These are phyloP conservation scores for Perilla frutescens DNA, from an alignment of 257 asterid genomes.

Conservation along the genomic window DNA sequence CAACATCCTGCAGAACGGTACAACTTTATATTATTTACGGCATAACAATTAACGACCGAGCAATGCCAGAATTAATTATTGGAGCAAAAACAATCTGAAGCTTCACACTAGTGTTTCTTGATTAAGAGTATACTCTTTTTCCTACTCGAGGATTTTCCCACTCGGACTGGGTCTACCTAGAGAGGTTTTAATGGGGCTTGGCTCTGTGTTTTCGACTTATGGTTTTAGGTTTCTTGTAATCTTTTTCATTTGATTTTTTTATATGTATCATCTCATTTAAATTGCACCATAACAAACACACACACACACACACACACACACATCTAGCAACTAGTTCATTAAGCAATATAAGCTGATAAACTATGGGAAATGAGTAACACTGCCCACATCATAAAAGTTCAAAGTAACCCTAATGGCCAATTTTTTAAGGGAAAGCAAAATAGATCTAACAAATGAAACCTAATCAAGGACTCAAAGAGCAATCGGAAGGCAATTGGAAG, in stretches of 20 bases:
- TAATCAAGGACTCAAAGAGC: background rate
- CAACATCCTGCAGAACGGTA: conserved; percentile 57
- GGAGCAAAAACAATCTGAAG: conserved; percentile 17
- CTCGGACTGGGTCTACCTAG: too few species aligned
- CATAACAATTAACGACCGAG: background rate
- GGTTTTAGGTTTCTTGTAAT: too few species aligned
- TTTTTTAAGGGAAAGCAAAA: background rate
- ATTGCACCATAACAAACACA: background rate
- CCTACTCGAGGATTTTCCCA: too few species aligned
- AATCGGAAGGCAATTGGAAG: background rate
- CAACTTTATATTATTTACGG: background rate
- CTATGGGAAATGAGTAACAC: background rate
- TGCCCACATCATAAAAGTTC: background rate
- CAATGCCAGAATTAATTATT: background rate
- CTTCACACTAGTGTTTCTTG: background rate
- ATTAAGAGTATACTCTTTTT: too few species aligned
- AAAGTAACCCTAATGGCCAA: conserved; percentile 15
- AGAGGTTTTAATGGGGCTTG: too few species aligned
- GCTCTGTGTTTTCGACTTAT: too few species aligned
- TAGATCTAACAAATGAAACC: conserved; percentile 22
- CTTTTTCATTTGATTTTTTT: too few species aligned
- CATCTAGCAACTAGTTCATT: background rate
- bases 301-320: background rate
- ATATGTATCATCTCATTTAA: too few species aligned
- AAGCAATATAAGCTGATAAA: background rate